These are phyloP conservation scores for Flammula alnicola DNA, from an alignment of 1,284 basidiomycete genomes.

Conservation along the genomic window DNA sequence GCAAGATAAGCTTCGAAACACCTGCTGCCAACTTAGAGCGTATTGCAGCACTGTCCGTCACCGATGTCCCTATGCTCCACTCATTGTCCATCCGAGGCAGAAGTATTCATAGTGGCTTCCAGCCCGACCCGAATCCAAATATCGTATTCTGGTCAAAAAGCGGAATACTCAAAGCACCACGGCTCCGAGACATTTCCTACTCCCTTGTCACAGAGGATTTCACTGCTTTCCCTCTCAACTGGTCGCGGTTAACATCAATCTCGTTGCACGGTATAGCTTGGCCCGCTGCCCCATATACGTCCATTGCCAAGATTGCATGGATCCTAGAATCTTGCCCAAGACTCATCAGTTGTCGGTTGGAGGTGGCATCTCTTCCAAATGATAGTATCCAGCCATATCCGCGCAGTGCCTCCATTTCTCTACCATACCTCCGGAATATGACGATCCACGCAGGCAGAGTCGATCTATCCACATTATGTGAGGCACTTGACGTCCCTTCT, in stretches of 20 bases:
- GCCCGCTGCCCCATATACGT: background rate
- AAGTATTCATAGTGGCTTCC: background rate
- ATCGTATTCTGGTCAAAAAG: background rate
- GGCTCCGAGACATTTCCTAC: background rate
- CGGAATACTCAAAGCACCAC: constrained; percentile 2
- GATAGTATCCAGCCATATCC: no score
- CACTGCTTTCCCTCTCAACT: background rate
- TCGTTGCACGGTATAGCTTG: constrained; percentile 1
- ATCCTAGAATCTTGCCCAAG: background rate
- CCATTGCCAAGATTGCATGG: background rate
- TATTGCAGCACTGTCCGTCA: background rate
- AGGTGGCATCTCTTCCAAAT: background rate
- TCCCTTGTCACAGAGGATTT: constrained; percentile 4
- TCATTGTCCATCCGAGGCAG: constrained; percentile 3
- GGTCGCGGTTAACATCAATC: constrained; percentile 1
- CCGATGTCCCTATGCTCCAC: constrained; percentile 3
- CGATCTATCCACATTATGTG: no score
- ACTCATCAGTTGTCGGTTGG: background rate
- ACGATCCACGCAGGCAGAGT: no score
- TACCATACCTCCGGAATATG: no score
- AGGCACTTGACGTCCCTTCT: no score
- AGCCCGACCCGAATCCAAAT: background rate
- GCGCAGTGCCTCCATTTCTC: no score
- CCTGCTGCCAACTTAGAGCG: background rate
- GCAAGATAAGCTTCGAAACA: background rate